Conservation (phyloP, 2,329 filamentous ascomycete species). For the Penicillium frequentans region DNA sequence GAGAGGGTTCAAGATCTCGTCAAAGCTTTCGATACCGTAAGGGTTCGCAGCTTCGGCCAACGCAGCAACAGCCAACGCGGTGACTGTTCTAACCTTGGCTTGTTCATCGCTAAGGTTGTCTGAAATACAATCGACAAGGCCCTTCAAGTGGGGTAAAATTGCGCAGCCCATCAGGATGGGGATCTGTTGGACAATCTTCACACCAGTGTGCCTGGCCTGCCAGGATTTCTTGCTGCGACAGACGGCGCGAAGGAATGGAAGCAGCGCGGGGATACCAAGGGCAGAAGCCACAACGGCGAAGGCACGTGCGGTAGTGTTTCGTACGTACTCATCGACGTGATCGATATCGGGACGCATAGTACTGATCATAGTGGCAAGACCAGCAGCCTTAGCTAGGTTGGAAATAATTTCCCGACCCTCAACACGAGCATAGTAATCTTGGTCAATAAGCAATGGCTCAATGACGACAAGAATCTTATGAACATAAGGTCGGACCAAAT, state of each 20-base stretch:
- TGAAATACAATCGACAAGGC: constrained; percentile 92
- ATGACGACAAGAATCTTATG: constrained; percentile 99
- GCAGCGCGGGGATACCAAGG: constrained; percentile 88
- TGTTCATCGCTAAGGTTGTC: constrained; percentile 97
- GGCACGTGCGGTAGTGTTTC: constrained; percentile 94
- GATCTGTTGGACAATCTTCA: constrained; percentile 99
- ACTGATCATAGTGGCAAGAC: constrained; percentile 97
- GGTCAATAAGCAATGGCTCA: constrained; percentile 97
- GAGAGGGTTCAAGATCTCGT: constrained; percentile 93
- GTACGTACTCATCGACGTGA: constrained; percentile 95
- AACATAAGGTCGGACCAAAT: constrained; percentile 91
- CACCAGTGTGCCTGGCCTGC: constrained; percentile 96
- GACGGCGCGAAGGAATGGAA: constrained; percentile 92
- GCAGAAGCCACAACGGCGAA: constrained; percentile 97
- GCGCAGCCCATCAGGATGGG: constrained; percentile 98
- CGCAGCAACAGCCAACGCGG: constrained; percentile 89
- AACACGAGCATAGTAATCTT: constrained; percentile 98
- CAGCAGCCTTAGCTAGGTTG: constrained; percentile 93
- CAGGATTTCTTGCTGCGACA: constrained; percentile 99
- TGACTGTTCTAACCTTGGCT: constrained; percentile 95
- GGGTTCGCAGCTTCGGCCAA: constrained; percentile 95
- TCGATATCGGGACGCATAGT: constrained; percentile 99
- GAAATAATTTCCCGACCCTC: constrained; percentile 99
- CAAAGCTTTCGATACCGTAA: constrained; percentile 98
- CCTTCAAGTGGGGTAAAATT: constrained; percentile 91